Conservation (phyloP, 2,329 filamentous ascomycete genomes). For the Diaporthe sp. region DNA sequence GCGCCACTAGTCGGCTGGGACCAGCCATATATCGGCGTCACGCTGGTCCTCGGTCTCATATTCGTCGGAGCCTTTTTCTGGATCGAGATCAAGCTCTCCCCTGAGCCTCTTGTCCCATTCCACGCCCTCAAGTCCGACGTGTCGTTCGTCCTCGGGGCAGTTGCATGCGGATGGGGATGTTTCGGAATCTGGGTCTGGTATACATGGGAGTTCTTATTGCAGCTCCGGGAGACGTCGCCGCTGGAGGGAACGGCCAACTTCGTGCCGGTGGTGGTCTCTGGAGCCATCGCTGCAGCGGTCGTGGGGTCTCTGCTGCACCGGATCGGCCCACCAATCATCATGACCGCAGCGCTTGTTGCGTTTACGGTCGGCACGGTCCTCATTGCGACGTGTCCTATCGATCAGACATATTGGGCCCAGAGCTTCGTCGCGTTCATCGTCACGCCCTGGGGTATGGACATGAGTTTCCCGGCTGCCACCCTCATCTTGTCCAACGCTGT, state of each 20-base stretch:
- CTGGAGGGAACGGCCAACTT: slow-evolving; percentile 51
- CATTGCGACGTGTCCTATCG: slow-evolving; percentile 53
- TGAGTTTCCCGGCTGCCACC: slow-evolving; percentile 66
- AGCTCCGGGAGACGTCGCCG: slow-evolving; percentile 48
- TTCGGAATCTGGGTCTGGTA: slow-evolving; percentile 70
- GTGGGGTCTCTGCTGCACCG: slow-evolving; percentile 51
- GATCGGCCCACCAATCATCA: slow-evolving; percentile 47
- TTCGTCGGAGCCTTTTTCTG: slow-evolving; percentile 65
- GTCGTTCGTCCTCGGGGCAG: slow-evolving; percentile 67
- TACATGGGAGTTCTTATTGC: slow-evolving; percentile 62
- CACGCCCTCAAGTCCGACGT: slow-evolving; percentile 61
- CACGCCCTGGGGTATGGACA: slow-evolving; percentile 67
- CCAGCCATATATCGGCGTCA: slow-evolving; percentile 62
- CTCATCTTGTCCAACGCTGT: slow-evolving; percentile 61
- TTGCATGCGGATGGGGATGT: slow-evolving; percentile 66
- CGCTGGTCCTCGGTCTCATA: slow-evolving; percentile 65
- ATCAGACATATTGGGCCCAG: slow-evolving; percentile 67
- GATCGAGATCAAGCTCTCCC: slow-evolving; percentile 61
- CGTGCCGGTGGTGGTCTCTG: slow-evolving; percentile 46
- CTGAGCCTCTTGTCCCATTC: slow-evolving; percentile 70
- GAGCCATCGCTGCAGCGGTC: slow-evolving; percentile 49
- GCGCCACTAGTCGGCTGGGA: slow-evolving; percentile 66
- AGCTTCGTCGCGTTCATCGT: slow-evolving; percentile 62
- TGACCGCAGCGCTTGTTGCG: slow-evolving; percentile 43
- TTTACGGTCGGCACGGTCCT: slow-evolving; percentile 46